Conservation (phyloP, 805 yeast genomes). For the Ogataea polymorpha region DNA sequence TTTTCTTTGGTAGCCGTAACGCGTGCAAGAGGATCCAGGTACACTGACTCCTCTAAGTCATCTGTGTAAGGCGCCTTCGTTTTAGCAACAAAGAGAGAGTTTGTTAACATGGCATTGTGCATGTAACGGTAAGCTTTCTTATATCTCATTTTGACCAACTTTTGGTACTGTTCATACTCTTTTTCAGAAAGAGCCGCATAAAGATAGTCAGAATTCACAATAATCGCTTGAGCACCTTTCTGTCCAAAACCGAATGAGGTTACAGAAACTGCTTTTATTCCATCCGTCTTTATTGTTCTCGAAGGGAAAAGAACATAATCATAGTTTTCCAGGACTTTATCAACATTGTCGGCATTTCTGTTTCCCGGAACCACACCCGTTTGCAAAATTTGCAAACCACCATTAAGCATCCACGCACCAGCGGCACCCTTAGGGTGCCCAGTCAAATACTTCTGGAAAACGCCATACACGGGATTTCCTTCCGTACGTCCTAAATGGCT, state of each 20-base stretch:
- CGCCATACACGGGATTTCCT: slow-evolving; percentile 97
- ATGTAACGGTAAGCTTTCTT: slow-evolving; percentile 88
- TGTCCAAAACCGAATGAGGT: slow-evolving; percentile 99
- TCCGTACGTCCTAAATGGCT: slow-evolving; percentile 91
- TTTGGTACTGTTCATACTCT: slow-evolving; percentile 67
- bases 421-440: slow-evolving; percentile 99
- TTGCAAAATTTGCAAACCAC: slow-evolving; percentile 90
- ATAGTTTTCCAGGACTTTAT: slow-evolving; percentile 72
- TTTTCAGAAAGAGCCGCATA: slow-evolving; percentile 73
- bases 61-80: slow-evolving; percentile 89
- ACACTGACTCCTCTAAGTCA: slow-evolving; percentile 84
- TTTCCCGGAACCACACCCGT: slow-evolving; percentile 97
- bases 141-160: slow-evolving; percentile 75
- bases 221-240: slow-evolving; percentile 96
- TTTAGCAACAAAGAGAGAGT: slow-evolving; percentile 89
- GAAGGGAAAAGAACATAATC: slow-evolving; percentile 94
- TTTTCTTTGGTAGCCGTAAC: slow-evolving; percentile 40
- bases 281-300: slow-evolving; percentile 89
- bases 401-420: slow-evolving; percentile 99
- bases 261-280: slow-evolving; percentile 93
- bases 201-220: slow-evolving; percentile 90
- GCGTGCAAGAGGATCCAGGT: slow-evolving; percentile 94
- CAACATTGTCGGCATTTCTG: slow-evolving; percentile 97
- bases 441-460: slow-evolving; percentile 97
- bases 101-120: slow-evolving; percentile 91